phyloP scores from a whole-genome alignment of 2,329 filamentous ascomycete species.

The Ascosphaera apis region DNA sequence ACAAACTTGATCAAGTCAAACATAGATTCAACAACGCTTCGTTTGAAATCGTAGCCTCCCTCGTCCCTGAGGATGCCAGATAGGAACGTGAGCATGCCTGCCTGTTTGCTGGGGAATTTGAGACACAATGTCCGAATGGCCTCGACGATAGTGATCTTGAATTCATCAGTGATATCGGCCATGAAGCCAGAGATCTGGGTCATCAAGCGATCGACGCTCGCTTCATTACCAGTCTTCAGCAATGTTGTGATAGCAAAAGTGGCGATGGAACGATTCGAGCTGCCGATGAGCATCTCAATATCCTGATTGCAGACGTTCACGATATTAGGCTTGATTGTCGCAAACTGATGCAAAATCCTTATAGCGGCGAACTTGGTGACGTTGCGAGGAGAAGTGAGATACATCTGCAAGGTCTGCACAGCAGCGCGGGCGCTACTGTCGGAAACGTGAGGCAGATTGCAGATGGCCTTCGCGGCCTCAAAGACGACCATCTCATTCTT shows the following conservation, averaged over 20 bases:
- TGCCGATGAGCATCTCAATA: slow-evolving; percentile 89
- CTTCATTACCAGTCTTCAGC: slow-evolving; percentile 94
- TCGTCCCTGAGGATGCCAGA: slow-evolving; percentile 93
- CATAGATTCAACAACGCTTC: slow-evolving; percentile 94
- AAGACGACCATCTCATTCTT: slow-evolving; percentile 99
- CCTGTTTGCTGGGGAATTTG: slow-evolving; percentile 96
- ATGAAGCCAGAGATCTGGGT: slow-evolving; percentile 97
- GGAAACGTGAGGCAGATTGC: slow-evolving; percentile 77
- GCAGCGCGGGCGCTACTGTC: slow-evolving; percentile 81
- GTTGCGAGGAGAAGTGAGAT: slow-evolving; percentile 82
- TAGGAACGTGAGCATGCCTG: slow-evolving; percentile 90
- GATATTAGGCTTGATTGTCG: slow-evolving; percentile 82
- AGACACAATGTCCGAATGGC: slow-evolving; percentile 89
- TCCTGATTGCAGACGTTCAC: slow-evolving; percentile 91
- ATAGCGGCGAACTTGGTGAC: slow-evolving; percentile 97
- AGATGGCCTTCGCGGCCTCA: slow-evolving; percentile 94
- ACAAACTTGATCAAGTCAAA: slow-evolving; percentile 99
- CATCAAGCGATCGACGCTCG: slow-evolving; percentile 89
- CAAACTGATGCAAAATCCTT: slow-evolving; percentile 86
- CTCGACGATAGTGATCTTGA: slow-evolving; percentile 99
- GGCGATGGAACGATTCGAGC: slow-evolving; percentile 89
- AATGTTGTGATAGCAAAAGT: slow-evolving; percentile 97
- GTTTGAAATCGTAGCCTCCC: slow-evolving; percentile 96
- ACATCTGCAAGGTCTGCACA: slow-evolving; percentile 85
- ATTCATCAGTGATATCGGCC: slow-evolving; percentile 97